Evolutionary conservation across 2,329 filamentous ascomycete species (phyloP).

Genomic region (Cercospora canescens): DNA sequence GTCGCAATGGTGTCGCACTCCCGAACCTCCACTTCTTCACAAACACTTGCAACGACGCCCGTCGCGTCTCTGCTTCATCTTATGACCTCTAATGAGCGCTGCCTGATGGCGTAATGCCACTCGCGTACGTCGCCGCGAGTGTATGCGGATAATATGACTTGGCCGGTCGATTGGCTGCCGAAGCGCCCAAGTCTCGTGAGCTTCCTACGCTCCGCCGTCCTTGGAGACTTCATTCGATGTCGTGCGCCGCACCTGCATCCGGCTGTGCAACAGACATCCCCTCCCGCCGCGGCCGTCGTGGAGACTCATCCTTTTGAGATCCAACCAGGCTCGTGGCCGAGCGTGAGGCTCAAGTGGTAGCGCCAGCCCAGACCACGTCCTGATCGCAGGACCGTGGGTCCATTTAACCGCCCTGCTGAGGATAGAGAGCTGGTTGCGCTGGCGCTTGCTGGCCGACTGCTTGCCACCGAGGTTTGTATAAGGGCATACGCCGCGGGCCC

Average conservation of each 20-base stretch:
- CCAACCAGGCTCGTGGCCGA: conserved; percentile 22
- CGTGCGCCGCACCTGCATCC: conserved; percentile 6
- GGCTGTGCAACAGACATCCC: conserved; percentile 14
- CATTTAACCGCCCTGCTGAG: conserved; percentile 30
- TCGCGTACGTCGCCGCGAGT: background rate
- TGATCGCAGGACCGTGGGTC: conserved; percentile 25
- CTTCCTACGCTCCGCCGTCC: conserved; percentile 13
- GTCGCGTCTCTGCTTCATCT: background rate
- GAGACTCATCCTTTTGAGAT: conserved; percentile 16
- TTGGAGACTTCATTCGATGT: conserved; percentile 11
- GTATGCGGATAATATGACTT: conserved; percentile 2
- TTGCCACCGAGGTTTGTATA: conserved; percentile 27
- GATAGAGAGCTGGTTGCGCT: conserved; percentile 21
- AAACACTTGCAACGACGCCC: background rate
- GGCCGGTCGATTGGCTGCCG: conserved; percentile 14
- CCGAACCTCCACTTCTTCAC: background rate
- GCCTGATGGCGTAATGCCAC: background rate
- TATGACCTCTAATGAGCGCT: background rate
- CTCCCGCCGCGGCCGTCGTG: conserved; percentile 11
- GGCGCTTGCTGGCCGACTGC: conserved; percentile 21
- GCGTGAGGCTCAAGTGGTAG: conserved; percentile 31
- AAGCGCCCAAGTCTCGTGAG: conserved; percentile 22
- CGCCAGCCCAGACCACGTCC: conserved; percentile 34
- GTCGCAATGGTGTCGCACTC: background rate
- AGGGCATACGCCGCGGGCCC: conserved; percentile 27